Evolutionary conservation across 1,284 basidiomycete species (phyloP).

Genomic region (Thelephora terrestris): DNA sequence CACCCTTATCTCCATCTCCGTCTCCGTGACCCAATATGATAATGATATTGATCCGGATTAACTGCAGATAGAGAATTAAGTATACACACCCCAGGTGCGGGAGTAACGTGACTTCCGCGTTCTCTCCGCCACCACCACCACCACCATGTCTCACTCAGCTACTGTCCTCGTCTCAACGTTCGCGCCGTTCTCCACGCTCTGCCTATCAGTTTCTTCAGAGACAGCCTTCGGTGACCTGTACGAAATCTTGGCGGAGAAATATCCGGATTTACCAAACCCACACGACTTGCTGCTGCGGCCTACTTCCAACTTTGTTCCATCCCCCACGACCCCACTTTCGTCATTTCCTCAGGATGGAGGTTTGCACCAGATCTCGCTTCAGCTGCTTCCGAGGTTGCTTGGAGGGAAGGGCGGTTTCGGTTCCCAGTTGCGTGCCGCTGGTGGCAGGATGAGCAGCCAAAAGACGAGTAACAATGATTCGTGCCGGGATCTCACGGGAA

Average conservation of each 20-base stretch:
- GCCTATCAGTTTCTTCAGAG: constrained; percentile 44
- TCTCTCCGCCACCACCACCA: not conserved
- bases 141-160: constrained; percentile 18
- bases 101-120: not conserved
- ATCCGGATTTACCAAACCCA: constrained; percentile 39
- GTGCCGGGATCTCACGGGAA: constrained; percentile 87
- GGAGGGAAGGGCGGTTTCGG: constrained; percentile 99
- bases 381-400: constrained; percentile 58
- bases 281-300: constrained; percentile 42
- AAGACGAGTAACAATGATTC: constrained; percentile 94
- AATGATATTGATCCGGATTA: not conserved
- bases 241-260: constrained; percentile 43
- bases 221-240: constrained; percentile 43
- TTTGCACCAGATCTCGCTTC: constrained; percentile 42
- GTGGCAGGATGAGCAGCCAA: constrained; percentile 94
- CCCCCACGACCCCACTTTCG: constrained; percentile 31
- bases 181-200: constrained; percentile 65
- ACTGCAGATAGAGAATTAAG: too few relatives aligned
- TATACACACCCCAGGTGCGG: too few relatives aligned
- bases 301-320: constrained; percentile 38
- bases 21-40: not conserved
- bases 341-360: constrained; percentile 26
- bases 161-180: constrained; percentile 65
- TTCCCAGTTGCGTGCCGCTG: constrained; percentile 90
- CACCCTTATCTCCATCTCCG: not conserved